Percentiles rank a stretch among this genome's conserved stretches.
These are phyloP conservation scores for Choiromyces venosus DNA, from an alignment of 495 filamentous ascomycete genomes.

Conservation along the genomic window DNA sequence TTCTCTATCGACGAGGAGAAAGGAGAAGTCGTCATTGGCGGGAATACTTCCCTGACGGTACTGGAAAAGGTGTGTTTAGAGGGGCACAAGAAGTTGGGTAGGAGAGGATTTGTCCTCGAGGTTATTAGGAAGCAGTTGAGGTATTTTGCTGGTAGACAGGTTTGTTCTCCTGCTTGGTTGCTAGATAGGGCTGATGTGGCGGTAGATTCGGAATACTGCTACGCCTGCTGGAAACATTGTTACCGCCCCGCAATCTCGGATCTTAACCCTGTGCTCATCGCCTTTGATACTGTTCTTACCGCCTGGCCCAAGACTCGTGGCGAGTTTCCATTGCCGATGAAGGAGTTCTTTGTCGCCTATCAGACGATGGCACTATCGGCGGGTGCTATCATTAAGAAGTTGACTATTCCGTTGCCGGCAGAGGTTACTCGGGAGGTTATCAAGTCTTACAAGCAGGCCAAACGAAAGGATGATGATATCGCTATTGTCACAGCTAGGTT, in stretches of 20 bases:
- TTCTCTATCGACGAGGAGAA: constrained; percentile 35
- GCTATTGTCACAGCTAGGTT: constrained; percentile 87
- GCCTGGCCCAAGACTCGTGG: constrained; percentile 37
- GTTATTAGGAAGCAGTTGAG: constrained; percentile 45
- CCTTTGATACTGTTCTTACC: constrained; percentile 41
- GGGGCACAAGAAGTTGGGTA: constrained; percentile 43
- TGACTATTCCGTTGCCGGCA: constrained; percentile 47
- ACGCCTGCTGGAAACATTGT: constrained; percentile 46
- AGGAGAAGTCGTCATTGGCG: constrained; percentile 41
- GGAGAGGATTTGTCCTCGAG: constrained; percentile 42
- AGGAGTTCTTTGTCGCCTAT: constrained; percentile 44
- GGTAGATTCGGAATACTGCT: constrained; percentile 45
- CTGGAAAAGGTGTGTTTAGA: constrained; percentile 44
- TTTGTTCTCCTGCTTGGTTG: constrained; percentile 1
- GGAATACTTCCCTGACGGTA: constrained; percentile 43
- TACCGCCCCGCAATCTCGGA: constrained; percentile 47
- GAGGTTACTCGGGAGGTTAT: constrained; percentile 56
- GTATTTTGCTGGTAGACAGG: constrained; percentile 46
- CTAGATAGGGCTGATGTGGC: background rate
- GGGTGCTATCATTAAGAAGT: constrained; percentile 47
- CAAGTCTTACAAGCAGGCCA: constrained; percentile 85
- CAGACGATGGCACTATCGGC: constrained; percentile 43
- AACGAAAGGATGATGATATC: constrained; percentile 95
- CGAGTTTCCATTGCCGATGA: constrained; percentile 38
- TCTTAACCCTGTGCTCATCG: constrained; percentile 45